Evolutionary conservation across 1,284 basidiomycete genomes (phyloP).

Genomic region (Irpex sp.): DNA sequence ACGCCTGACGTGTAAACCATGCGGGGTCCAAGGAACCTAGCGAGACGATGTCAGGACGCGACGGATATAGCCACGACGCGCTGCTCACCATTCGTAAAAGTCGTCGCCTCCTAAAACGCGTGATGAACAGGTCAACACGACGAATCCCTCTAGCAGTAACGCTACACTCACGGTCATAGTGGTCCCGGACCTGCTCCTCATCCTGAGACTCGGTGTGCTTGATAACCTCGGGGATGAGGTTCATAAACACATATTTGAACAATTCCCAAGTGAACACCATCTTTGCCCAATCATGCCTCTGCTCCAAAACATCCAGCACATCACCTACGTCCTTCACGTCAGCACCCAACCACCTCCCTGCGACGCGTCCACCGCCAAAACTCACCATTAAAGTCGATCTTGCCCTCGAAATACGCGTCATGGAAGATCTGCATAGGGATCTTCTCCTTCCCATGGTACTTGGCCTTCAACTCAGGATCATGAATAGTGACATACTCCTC

Average conservation of each 20-base stretch:
- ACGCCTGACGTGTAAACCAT: conserved; percentile 99
- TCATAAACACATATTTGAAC: conserved; percentile 94
- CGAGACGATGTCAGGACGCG: conserved; percentile 9
- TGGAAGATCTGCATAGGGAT: conserved; percentile 99
- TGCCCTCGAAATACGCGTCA: conserved; percentile 97
- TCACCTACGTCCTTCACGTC: conserved; percentile 67
- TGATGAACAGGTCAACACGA: conserved; percentile 21
- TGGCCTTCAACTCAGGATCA: conserved; percentile 82
- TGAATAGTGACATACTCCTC: conserved; percentile 94
- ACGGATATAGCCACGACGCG: not conserved
- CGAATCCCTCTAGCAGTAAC: conserved; percentile 24
- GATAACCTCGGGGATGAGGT: conserved; percentile 93
- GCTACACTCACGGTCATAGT: conserved; percentile 89
- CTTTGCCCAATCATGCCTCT: conserved; percentile 95
- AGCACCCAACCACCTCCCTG: conserved; percentile 2
- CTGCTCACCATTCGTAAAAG: conserved; percentile 86
- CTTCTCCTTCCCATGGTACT: conserved; percentile 88
- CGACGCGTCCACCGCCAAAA: conserved; percentile 22
- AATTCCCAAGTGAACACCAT: conserved; percentile 90
- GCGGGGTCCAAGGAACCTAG: conserved; percentile 92
- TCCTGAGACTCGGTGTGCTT: conserved; percentile 93
- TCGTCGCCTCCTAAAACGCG: conserved; percentile 79
- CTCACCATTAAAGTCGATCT: conserved; percentile 94
- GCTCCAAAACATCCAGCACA: conserved; percentile 93
- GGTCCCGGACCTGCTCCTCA: conserved; percentile 94